A percentile compares a stretch with the other conserved stretches of the same genome.
Conservation (phyloP, 2,329 filamentous ascomycete genomes). For the Claviceps quebecensis region DNA sequence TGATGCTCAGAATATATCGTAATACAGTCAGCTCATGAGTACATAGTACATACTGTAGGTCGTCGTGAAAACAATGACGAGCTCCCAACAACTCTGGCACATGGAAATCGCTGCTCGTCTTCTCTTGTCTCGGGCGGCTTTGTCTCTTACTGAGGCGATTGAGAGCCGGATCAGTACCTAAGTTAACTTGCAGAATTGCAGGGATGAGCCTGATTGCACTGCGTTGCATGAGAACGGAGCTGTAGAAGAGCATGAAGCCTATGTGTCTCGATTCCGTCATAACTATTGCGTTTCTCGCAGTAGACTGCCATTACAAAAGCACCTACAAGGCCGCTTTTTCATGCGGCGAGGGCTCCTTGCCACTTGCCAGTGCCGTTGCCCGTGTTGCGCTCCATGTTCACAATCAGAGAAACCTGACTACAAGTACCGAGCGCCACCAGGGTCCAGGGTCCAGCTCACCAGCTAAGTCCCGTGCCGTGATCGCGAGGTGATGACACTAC, state of each 20-base stretch:
- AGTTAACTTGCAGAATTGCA: background rate
- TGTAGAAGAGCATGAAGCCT: background rate
- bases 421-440: conserved; percentile 12
- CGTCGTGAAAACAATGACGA: background rate
- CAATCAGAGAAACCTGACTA: conserved; percentile 14
- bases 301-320: background rate
- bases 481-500: conserved; percentile 32
- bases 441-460: conserved; percentile 9
- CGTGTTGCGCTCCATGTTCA: conserved; percentile 7
- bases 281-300: background rate
- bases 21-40: background rate
- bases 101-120: background rate
- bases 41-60: background rate
- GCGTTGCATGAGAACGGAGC: no score
- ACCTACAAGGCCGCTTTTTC: background rate
- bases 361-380: background rate
- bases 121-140: background rate
- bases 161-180: background rate
- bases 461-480: conserved; percentile 40
- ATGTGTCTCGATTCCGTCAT: background rate
- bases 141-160: background rate
- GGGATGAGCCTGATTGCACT: background rate
- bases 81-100: background rate
- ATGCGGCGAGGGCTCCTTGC: background rate
- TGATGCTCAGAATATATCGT: background rate